A percentile compares a stretch with the other conserved stretches of the same genome.
Conservation (phyloP, 176 grass and related monocot genomes). For the Carex myosuroides region DNA sequence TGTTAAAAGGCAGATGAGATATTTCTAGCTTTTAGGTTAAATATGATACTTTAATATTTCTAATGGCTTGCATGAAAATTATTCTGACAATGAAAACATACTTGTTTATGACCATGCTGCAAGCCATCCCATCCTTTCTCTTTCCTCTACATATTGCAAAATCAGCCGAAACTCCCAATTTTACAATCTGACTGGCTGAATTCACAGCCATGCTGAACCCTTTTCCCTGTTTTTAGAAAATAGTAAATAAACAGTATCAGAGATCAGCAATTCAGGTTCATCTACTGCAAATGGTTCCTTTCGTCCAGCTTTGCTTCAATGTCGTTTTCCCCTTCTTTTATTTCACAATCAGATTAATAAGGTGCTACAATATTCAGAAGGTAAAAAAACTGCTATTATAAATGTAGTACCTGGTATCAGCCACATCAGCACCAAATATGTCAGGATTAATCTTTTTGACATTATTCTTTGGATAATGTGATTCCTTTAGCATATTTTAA, state of each 20-base stretch:
- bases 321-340: neutral
- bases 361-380: neutral
- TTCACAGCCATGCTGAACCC: constrained; percentile 69
- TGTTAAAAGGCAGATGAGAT: neutral
- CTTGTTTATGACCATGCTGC: constrained; percentile 87
- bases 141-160: constrained; percentile 80
- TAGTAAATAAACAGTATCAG: constrained; percentile 4
- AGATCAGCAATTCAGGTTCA: neutral
- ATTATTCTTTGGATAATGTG: neutral
- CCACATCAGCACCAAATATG: neutral
- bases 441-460: neutral
- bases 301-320: neutral
- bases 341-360: neutral
- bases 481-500: neutral
- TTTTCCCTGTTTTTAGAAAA: constrained; percentile 45
- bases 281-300: neutral
- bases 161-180: constrained; percentile 68
- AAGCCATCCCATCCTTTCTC: constrained; percentile 85
- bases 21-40: neutral
- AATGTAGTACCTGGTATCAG: neutral
- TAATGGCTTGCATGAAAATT: neutral
- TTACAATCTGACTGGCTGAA: constrained; percentile 68
- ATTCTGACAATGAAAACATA: constrained; percentile 26
- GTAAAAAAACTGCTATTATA: too few relatives aligned
- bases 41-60: neutral